Conservation (phyloP, 805 yeast species). For the Cyberlindnera maritima region DNA sequence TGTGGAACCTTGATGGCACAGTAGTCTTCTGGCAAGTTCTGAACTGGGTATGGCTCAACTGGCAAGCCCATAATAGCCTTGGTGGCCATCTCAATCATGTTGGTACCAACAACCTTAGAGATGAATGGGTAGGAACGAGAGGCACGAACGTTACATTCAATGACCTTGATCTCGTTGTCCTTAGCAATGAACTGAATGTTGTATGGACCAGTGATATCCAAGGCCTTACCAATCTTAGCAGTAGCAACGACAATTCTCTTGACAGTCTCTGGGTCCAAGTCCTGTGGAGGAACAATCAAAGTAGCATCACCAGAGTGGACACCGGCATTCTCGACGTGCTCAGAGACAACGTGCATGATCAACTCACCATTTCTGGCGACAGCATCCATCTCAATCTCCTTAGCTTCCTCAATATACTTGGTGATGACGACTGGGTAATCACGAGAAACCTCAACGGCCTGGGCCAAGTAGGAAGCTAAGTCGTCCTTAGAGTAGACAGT, state of each 20-base stretch:
- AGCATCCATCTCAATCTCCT: slow-evolving; percentile 96
- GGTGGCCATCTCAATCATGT: slow-evolving; percentile 94
- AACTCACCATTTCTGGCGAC: slow-evolving; percentile 89
- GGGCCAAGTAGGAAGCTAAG: slow-evolving; percentile 74
- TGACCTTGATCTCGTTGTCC: slow-evolving; percentile 81
- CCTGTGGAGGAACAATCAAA: slow-evolving; percentile 87
- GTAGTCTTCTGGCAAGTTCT: slow-evolving; percentile 86
- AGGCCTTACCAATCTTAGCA: slow-evolving; percentile 89
- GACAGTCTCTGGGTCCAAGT: slow-evolving; percentile 63
- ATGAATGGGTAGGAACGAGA: slow-evolving; percentile 99
- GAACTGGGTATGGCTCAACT: slow-evolving; percentile 85
- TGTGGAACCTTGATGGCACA: slow-evolving; percentile 97
- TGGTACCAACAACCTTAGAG: slow-evolving; percentile 91
- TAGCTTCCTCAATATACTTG: slow-evolving; percentile 92
- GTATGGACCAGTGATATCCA: slow-evolving; percentile 97
- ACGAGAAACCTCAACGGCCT: slow-evolving; percentile 89
- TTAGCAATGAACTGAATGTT: slow-evolving; percentile 97
- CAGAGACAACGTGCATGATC: slow-evolving; percentile 92
- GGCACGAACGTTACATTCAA: slow-evolving; percentile 98
- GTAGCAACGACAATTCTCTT: slow-evolving; percentile 81
- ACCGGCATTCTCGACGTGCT: slow-evolving; percentile 98
- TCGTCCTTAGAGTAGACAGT: slow-evolving; percentile 80
- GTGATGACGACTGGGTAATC: slow-evolving; percentile 98
- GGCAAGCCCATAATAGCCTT: slow-evolving; percentile 89
- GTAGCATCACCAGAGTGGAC: slow-evolving; percentile 99